Conservation (phyloP, 108 stramenopile species). For the Skeletonema tropicum region DNA sequence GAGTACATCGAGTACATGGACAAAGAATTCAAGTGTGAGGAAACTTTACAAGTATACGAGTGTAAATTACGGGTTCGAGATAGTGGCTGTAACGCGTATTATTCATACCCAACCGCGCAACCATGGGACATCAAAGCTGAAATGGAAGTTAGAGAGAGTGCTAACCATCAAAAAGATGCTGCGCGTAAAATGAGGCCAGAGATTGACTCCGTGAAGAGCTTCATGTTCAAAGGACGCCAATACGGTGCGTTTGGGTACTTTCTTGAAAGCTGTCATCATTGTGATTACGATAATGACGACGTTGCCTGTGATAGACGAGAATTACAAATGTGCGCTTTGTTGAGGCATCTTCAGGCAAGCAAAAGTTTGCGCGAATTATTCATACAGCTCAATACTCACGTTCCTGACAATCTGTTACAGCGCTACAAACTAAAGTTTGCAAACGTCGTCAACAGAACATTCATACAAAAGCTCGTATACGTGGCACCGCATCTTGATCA, state of each 20-base stretch:
- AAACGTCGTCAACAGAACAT: neutral
- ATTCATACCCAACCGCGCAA: conserved; percentile 12
- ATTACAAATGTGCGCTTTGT: neutral
- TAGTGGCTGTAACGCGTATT: conserved; percentile 1
- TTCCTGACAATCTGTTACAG: neutral
- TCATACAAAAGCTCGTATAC: conserved; percentile 7
- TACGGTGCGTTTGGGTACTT: conserved; percentile 6
- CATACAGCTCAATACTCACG: conserved; percentile 11
- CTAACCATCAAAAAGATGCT: neutral
- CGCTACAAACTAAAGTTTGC: neutral
- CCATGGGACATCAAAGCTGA: conserved; percentile 17
- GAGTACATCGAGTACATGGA: neutral
- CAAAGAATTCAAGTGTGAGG: neutral
- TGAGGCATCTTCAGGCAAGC: conserved; percentile 13
- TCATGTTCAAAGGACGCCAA: conserved; percentile 17
- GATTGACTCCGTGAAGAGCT: neutral
- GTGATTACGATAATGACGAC: neutral
- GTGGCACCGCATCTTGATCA: conserved; percentile 4
- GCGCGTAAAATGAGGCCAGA: conserved; percentile 21
- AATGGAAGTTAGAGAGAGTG: conserved; percentile 19
- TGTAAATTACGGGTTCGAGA: neutral
- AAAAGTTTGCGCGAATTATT: conserved; percentile 17
- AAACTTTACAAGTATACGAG: neutral
- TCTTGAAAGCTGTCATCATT: neutral
- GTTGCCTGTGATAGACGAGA: neutral